Base-by-base conservation (phyloP, 257 asterid genomes). In the Paulownia fortunei region DNA sequence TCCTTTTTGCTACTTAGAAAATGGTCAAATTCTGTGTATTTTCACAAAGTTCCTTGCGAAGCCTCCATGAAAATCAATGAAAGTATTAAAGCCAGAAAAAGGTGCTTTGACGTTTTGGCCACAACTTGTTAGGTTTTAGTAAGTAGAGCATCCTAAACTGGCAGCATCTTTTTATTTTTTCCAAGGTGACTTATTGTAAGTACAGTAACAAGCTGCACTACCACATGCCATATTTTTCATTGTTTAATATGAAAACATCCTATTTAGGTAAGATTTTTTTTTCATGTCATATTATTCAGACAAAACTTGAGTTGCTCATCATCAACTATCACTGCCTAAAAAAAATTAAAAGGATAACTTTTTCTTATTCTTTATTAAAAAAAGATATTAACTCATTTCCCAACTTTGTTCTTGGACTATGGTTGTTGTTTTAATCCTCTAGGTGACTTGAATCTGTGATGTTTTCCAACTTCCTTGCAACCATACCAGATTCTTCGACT, bases 71-170 rank as follows among this genome's bases (percentile, higher is more conserved):
- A 81, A 81, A 66, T 76, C 58, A 73, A 52, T 42, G 77, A 52
- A 59, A 67, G 46, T 39, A 52, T 78, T 56, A 58, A 70, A 78
- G 80, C 54, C 68, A 60, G 76, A 76, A 84, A 84, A 71, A 81
- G 80, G 88, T 83, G 81, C 55, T 80, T 74, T 74, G 82, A 80
- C 54, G 74, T 81, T 82, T 88, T 88, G 90, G 90, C 86, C 65
- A 56, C 74, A 79, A 86, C 80, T 74, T 66, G 79, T 79, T 84
- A 77, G 86, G 89, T 54, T 79, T 81, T 84, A 82, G 87, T 49
- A 39, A 34, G 80, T 16, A 82, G 77, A 80, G 92, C 73, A 88
- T 88, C 88, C 79, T 71, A 42, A 77, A 79, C n/a, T 79, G 91
- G 83, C 82, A 54, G 77, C 70, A 60, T 83, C 61, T 73, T 62